Percentiles rank a stretch among this genome's conserved stretches.
Evolutionary conservation across 345 rosid species (phyloP).

Genomic region (Eucalyptus melliodora): DNA sequence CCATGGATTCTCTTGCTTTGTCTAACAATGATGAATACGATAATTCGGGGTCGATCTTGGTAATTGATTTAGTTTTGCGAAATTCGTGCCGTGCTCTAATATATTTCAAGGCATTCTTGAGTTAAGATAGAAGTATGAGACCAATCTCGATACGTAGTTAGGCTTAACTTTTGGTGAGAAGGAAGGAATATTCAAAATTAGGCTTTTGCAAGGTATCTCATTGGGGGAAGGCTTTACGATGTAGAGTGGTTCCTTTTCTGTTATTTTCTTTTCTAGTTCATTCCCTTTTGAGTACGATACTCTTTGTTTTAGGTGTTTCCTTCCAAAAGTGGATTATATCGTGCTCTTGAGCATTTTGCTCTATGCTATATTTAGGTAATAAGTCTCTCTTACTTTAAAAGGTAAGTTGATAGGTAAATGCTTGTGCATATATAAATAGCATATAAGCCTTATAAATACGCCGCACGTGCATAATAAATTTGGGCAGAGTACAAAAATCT

Average conservation of each 20-base stretch:
- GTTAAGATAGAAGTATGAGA: background rate
- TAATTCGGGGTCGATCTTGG: rapidly evolving
- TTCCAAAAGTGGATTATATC: background rate
- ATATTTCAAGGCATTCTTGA: background rate
- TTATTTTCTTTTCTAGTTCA: rapidly evolving
- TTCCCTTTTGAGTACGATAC: background rate
- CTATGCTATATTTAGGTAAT: background rate
- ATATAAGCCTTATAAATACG: too few relatives aligned
- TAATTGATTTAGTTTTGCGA: rapidly evolving
- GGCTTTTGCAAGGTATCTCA: background rate
- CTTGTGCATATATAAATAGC: too few relatives aligned
- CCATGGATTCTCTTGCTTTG: background rate
- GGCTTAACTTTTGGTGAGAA: background rate
- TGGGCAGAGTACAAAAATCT: rapidly evolving
- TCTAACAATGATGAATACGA: background rate
- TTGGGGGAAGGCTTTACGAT: rapidly evolving
- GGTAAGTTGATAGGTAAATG: background rate
- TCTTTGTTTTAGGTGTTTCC: background rate
- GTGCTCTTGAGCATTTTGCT: background rate
- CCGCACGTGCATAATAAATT: rapidly evolving
- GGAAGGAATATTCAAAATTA: background rate
- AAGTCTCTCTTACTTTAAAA: too few relatives aligned
- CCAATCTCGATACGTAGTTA: rapidly evolving
- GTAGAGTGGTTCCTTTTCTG: rapidly evolving
- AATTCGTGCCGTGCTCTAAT: rapidly evolving